These are phyloP conservation scores for Aspergillus nidulans DNA, from an alignment of 495 filamentous ascomycete genomes.

Conservation along the genomic window DNA sequence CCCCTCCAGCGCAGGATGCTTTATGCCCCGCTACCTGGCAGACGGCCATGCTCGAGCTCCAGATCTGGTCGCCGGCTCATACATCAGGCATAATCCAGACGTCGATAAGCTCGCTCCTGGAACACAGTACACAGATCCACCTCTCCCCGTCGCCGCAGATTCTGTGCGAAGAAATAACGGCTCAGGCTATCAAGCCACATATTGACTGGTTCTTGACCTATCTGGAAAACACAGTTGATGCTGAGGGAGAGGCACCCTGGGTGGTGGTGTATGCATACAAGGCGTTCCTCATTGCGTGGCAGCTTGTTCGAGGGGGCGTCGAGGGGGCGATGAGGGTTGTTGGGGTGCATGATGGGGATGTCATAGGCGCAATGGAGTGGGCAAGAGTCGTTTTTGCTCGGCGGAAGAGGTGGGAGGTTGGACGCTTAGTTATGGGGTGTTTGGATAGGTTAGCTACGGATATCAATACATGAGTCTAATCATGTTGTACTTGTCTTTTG, in stretches of 20 bases:
- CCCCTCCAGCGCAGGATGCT: neutral
- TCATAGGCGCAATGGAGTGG: conserved; percentile 20
- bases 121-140: conserved; percentile 18
- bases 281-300: conserved; percentile 37
- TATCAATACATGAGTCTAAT: too few relatives aligned
- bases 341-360: conserved; percentile 26
- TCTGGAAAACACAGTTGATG: conserved; percentile 18
- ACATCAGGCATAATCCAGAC: conserved; percentile 30
- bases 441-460: conserved; percentile 25
- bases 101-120: conserved; percentile 28
- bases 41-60: conserved; percentile 35
- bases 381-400: conserved; percentile 15
- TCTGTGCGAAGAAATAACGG: conserved; percentile 23
- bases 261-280: conserved; percentile 34
- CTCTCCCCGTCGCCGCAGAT: conserved; percentile 25
- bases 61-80: conserved; percentile 35
- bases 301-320: conserved; percentile 24
- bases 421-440: conserved; percentile 26
- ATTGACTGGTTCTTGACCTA: conserved; percentile 38
- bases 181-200: conserved; percentile 26
- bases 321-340: conserved; percentile 28
- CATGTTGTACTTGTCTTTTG: too few relatives aligned
- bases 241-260: conserved; percentile 29
- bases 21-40: conserved; percentile 32
- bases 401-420: conserved; percentile 24